Percentiles rank a stretch among this genome's conserved stretches.
phyloP scores from a whole-genome alignment of 139 green algal species.

The Chlamydomonas sphaeroides region DNA sequence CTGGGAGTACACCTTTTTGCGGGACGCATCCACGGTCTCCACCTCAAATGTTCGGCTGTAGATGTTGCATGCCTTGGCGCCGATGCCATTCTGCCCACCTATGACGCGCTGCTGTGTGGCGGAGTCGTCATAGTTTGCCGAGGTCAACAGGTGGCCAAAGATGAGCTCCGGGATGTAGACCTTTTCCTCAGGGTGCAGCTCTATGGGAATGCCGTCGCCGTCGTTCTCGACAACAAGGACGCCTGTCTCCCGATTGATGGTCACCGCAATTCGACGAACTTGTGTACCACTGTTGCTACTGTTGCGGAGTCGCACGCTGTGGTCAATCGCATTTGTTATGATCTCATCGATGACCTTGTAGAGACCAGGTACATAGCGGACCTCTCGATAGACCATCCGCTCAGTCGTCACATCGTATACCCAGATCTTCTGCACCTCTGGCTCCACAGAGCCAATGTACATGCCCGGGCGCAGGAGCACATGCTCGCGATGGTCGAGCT shows the following conservation, averaged over 20 bases:
- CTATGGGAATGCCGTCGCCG: constrained; percentile 64
- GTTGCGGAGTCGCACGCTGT: constrained; percentile 56
- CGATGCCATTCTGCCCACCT: constrained; percentile 39
- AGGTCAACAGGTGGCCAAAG: constrained; percentile 77
- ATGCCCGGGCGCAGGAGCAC: constrained; percentile 28
- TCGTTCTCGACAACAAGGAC: constrained; percentile 66
- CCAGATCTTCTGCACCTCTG: background rate
- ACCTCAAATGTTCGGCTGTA: constrained; percentile 47
- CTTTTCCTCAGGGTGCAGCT: constrained; percentile 44
- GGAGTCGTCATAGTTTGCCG: constrained; percentile 73
- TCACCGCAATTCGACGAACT: constrained; percentile 51
- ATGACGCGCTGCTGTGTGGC: constrained; percentile 63
- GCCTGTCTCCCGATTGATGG: constrained; percentile 29
- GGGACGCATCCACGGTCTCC: constrained; percentile 25
- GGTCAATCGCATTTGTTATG: constrained; percentile 72
- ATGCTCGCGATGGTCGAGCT: constrained; percentile 15
- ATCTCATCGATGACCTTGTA: constrained; percentile 82
- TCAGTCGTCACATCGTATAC: background rate
- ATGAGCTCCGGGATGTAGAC: constrained; percentile 75
- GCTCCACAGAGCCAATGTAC: constrained; percentile 10
- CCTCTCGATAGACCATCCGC: background rate
- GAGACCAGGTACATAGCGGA: constrained; percentile 64
- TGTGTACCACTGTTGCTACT: no score
- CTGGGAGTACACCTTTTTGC: background rate
- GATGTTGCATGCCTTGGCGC: constrained; percentile 45